These are phyloP conservation scores for Nectriaceae sp. DNA, from an alignment of 2,329 filamentous ascomycete species.

Conservation along the genomic window DNA sequence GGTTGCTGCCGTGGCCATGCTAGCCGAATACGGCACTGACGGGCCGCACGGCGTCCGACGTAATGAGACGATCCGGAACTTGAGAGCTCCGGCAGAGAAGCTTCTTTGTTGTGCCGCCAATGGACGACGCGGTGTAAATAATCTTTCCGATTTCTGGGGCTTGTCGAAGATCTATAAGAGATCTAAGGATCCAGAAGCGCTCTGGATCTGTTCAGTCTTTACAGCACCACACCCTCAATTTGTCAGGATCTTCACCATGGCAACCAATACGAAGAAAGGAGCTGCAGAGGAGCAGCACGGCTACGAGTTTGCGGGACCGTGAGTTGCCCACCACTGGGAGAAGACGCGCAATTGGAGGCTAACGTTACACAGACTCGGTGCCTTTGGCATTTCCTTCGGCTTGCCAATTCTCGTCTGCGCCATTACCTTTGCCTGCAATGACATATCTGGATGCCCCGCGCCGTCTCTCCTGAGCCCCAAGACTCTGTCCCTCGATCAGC, in stretches of 20 bases:
- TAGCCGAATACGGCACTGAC: slow-evolving; percentile 10
- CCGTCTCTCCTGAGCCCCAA: slow-evolving; percentile 76
- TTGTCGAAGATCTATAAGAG: slow-evolving; percentile 7
- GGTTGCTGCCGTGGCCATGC: background rate
- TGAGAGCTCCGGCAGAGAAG: slow-evolving; percentile 17
- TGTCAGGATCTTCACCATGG: slow-evolving; percentile 29
- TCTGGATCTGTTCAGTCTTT: slow-evolving; percentile 2
- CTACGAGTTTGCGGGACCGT: slow-evolving; percentile 57
- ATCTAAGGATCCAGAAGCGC: background rate
- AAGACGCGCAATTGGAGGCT: slow-evolving; percentile 7
- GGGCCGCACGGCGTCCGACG: background rate
- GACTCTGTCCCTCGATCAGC: slow-evolving; percentile 67
- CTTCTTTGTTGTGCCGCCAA: slow-evolving; percentile 4
- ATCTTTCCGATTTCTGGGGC: slow-evolving; percentile 1
- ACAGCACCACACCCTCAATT: slow-evolving; percentile 6
- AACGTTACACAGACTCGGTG: slow-evolving; percentile 63
- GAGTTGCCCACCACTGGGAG: slow-evolving; percentile 25
- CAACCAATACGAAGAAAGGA: slow-evolving; percentile 28
- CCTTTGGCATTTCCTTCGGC: slow-evolving; percentile 74
- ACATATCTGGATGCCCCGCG: slow-evolving; percentile 86
- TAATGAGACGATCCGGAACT: slow-evolving; percentile 30
- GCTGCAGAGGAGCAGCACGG: slow-evolving; percentile 38
- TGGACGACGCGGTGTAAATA: slow-evolving; percentile 10
- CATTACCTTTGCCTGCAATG: slow-evolving; percentile 87
- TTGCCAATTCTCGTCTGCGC: slow-evolving; percentile 79